Percentiles rank a stretch among this genome's conserved stretches.
Conservation (phyloP, 108 stramenopile genomes). For the Asterionellopsis glacialis region DNA sequence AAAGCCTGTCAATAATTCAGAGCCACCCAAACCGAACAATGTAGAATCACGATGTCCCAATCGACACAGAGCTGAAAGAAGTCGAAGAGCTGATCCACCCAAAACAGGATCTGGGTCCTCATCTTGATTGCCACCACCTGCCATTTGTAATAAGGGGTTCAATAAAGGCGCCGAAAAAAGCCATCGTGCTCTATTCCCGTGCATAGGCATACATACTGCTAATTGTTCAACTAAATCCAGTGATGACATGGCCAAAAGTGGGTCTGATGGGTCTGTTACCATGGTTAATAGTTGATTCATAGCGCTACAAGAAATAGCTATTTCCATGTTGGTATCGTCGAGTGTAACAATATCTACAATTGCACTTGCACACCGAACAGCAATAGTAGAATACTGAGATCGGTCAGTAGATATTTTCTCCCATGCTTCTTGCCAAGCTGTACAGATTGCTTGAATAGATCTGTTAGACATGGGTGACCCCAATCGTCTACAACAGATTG, state of each 20-base stretch:
- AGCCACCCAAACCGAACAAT: background rate
- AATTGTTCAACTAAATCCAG: constrained; percentile 25
- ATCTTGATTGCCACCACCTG: constrained; percentile 2
- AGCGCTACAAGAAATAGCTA: constrained; percentile 2
- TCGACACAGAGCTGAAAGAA: constrained; percentile 11
- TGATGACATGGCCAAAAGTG: constrained; percentile 22
- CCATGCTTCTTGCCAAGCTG: constrained; percentile 3
- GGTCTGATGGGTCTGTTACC: constrained; percentile 9
- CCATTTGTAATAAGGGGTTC: constrained; percentile 18
- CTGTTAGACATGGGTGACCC: constrained; percentile 7
- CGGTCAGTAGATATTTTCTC: background rate
- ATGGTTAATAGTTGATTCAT: background rate
- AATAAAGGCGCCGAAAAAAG: constrained; percentile 8
- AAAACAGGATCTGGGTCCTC: constrained; percentile 20
- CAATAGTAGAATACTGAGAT: constrained; percentile 4
- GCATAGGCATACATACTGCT: constrained; percentile 15
- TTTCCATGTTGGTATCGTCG: constrained; percentile 6
- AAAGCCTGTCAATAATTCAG: constrained; percentile 11
- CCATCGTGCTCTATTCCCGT: constrained; percentile 15
- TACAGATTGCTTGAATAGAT: background rate
- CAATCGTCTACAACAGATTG: constrained; percentile 2
- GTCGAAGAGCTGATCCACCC: constrained; percentile 24
- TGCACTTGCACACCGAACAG: constrained; percentile 21
- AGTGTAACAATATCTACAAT: constrained; percentile 9
- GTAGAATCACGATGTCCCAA: constrained; percentile 7